A percentile compares a stretch with the other conserved stretches of the same genome.
Conservation (phyloP, 148 eudicot genomes). For the Spergularia bocconei region DNA sequence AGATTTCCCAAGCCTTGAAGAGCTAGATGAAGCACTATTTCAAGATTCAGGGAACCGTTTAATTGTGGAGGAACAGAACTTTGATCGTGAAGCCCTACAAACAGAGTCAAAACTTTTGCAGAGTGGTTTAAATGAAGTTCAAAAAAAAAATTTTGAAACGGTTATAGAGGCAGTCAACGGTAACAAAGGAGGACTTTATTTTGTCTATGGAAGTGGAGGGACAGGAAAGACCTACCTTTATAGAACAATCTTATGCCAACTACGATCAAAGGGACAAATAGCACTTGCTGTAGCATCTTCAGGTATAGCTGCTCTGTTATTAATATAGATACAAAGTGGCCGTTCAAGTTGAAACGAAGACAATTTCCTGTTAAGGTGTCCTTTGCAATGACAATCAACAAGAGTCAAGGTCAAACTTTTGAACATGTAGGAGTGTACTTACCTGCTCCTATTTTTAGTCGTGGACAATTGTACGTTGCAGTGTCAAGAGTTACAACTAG, state of each 20-base stretch:
- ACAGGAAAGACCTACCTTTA: constrained; percentile 3
- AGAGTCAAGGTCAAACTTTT: constrained; percentile 22
- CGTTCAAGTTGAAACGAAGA: constrained; percentile 5
- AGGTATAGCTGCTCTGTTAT: not conserved
- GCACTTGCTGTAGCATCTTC: constrained; percentile 1
- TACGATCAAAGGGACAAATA: not conserved
- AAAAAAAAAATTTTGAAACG: not conserved
- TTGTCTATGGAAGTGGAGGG: constrained; percentile 2
- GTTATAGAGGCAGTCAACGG: not conserved
- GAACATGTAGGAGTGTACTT: constrained; percentile 16
- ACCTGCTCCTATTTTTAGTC: constrained; percentile 7
- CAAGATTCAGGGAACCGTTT: not conserved
- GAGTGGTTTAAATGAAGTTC: not conserved
- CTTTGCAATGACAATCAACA: constrained; percentile 19
- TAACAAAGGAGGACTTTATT: not conserved
- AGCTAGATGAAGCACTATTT: not conserved
- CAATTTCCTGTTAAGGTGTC: constrained; percentile 12
- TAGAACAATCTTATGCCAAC: not conserved
- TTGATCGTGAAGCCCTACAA: not conserved
- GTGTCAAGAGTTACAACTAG: too few species aligned
- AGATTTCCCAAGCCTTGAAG: not conserved
- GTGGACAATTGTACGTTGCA: constrained; percentile 18
- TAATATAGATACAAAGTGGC: not conserved
- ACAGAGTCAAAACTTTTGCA: not conserved
- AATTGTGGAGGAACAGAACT: constrained; percentile 8